phyloP scores from a whole-genome alignment of 2,329 filamentous ascomycete species.

The Fonsecaea monophora region DNA sequence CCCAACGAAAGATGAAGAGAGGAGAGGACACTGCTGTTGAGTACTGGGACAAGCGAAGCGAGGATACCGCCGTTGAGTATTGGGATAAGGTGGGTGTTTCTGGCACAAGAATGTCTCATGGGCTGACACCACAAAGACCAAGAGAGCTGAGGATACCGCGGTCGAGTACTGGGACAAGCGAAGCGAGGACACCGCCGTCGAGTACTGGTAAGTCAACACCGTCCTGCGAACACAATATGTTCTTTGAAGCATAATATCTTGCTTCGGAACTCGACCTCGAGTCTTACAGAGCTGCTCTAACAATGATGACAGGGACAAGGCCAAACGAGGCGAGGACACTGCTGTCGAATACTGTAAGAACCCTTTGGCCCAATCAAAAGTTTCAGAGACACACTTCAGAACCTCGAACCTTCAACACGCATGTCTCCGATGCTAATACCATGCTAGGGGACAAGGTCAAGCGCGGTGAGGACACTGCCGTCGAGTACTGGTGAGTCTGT shows the following conservation, averaged over 20 bases:
- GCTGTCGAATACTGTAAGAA: conserved; percentile 2
- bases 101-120: neutral
- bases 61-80: conserved; percentile 8
- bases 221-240: too few species aligned
- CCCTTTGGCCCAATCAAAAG: too few species aligned
- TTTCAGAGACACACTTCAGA: too few species aligned
- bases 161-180: conserved; percentile 8
- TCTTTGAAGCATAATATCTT: too few species aligned
- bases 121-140: neutral
- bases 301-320: neutral
- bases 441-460: neutral
- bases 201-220: neutral
- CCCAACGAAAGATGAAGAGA: neutral
- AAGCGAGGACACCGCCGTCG: neutral
- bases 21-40: conserved; percentile 10
- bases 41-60: neutral
- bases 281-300: too few species aligned
- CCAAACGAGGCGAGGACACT: neutral
- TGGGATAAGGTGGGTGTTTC: neutral
- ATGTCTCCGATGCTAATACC: too few species aligned
- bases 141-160: conserved; percentile 1
- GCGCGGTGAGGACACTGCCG: conserved; percentile 4
- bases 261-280: too few species aligned
- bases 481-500: neutral
- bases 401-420: too few species aligned